Evolutionary conservation across 495 filamentous ascomycete species (phyloP), one percentile per base, ranked within the genome.

Genomic region (Penicillium egyptiacum): DNA sequence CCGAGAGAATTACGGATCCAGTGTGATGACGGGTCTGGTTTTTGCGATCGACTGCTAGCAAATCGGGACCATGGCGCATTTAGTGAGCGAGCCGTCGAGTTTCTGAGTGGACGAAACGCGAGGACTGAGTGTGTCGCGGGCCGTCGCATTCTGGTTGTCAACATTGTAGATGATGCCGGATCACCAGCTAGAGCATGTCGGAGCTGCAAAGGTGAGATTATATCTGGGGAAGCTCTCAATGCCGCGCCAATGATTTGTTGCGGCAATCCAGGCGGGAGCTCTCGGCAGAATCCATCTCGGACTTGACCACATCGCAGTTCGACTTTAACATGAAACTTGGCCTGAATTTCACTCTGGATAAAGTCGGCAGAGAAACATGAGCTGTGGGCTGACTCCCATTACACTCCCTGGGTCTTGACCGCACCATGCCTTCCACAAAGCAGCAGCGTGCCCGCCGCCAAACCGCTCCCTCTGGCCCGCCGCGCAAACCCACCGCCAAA

Each of bases 381-480:
- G 43, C 45, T 28, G 48, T 25, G 33, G 12, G 28, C 7, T 48
- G 30, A 42, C 12, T 16, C 44, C 41, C 1, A n/a, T 14, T 17
- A 40, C 17, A 14, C 7, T 11, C 10, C 23, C 43, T 22, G 56
- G 51, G 53, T 16, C 46, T 43, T 64, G 54, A 64, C 39, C 53
- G 46, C 55, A 67, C 17, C 53, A 69, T 69, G 66, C 52, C 64
- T 17, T 63, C 64, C 40, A 62, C 60, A 33, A 69, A 67, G 57
- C 58, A 62, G 46, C 70, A 70, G 59, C 73, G 75, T 59, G 65
- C 68, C 52, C 74, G 74, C 46, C 71, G 75, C 53, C 75, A 75
- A 60, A 77, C 75, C 48, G 75, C 72, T 20, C 71, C 76, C 37
- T 75, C 75, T 41, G 70, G 73, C 37, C 66, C 65, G 50, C 66